phyloP scores from a whole-genome alignment of 1,139 yeast species.

The Blastobotrys indianensis region DNA sequence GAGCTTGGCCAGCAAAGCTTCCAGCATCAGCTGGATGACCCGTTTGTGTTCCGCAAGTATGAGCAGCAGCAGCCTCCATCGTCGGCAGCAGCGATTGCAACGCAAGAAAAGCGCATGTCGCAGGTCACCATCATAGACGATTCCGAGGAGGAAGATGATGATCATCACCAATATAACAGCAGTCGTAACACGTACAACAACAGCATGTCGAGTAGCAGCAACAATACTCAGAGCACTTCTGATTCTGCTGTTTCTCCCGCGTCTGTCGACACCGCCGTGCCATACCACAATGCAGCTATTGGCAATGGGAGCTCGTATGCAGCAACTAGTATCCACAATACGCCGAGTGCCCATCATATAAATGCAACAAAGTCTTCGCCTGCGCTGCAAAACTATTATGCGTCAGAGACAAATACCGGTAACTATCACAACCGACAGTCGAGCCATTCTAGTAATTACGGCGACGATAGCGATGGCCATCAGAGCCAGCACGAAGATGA shows the following conservation, averaged over 20 bases:
- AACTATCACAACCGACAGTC: not conserved
- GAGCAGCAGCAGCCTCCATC: conserved; percentile 1
- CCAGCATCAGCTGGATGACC: conserved; percentile 16
- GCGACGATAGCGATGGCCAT: not conserved
- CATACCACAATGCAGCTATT: not conserved
- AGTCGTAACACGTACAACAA: not conserved
- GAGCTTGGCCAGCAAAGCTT: not conserved
- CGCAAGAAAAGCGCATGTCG: conserved; percentile 2
- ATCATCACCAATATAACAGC: not conserved
- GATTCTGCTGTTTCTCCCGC: not conserved
- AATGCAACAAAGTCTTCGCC: too few relatives aligned
- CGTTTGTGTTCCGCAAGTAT: conserved; percentile 15
- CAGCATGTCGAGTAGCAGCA: not conserved
- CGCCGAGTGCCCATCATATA: too few relatives aligned
- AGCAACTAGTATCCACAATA: too few relatives aligned
- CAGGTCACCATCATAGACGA: conserved; percentile 9
- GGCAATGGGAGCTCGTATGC: not conserved
- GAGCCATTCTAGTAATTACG: not conserved
- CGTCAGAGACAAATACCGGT: too few relatives aligned
- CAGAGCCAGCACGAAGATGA: not conserved
- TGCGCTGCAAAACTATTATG: too few relatives aligned
- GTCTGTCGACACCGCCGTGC: conserved; percentile 1
- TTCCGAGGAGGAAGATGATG: conserved; percentile 4
- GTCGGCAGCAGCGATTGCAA: not conserved
- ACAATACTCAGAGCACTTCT: not conserved